Evolutionary conservation across 1,284 basidiomycete genomes (phyloP).

Genomic region (Vanrija sp.): DNA sequence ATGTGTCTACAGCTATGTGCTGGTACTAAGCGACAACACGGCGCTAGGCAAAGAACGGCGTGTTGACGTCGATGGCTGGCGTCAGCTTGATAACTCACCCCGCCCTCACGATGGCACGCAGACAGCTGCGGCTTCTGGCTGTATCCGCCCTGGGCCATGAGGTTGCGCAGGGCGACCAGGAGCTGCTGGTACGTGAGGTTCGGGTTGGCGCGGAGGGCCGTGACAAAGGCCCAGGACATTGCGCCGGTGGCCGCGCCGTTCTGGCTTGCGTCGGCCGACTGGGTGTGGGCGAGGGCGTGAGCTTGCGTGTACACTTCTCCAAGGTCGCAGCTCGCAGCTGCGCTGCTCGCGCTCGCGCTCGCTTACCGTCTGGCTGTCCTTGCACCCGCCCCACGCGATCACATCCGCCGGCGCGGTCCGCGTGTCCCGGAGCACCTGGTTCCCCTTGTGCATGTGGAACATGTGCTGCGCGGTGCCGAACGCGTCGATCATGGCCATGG

Average conservation of each 20-base stretch:
- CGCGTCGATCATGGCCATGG: constrained; percentile 59
- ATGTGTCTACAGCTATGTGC: too few species aligned
- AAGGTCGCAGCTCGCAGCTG: not conserved
- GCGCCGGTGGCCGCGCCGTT: too few species aligned
- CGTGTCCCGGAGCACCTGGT: constrained; percentile 17
- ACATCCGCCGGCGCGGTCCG: constrained; percentile 74
- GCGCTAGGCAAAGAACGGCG: too few species aligned
- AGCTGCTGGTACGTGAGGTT: constrained; percentile 78
- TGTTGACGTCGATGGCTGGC: not conserved
- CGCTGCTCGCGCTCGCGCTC: not conserved
- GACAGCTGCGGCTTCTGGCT: constrained; percentile 75
- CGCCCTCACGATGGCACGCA: not conserved
- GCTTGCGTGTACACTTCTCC: not conserved
- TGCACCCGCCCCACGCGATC: constrained; percentile 77
- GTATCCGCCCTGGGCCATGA: constrained; percentile 58
- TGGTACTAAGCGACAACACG: too few species aligned
- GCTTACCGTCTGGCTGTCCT: constrained; percentile 80
- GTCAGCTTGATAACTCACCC: not conserved
- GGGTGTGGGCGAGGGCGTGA: not conserved
- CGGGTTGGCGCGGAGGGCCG: constrained; percentile 59
- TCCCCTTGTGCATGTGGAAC: constrained; percentile 19
- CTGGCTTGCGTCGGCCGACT: too few species aligned
- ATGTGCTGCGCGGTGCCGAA: constrained; percentile 33
- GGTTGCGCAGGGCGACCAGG: constrained; percentile 61
- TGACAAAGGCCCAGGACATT: constrained; percentile 62